Evolutionary conservation across 2,329 filamentous ascomycete species (phyloP).

Genomic region (Xylariales sp.): DNA sequence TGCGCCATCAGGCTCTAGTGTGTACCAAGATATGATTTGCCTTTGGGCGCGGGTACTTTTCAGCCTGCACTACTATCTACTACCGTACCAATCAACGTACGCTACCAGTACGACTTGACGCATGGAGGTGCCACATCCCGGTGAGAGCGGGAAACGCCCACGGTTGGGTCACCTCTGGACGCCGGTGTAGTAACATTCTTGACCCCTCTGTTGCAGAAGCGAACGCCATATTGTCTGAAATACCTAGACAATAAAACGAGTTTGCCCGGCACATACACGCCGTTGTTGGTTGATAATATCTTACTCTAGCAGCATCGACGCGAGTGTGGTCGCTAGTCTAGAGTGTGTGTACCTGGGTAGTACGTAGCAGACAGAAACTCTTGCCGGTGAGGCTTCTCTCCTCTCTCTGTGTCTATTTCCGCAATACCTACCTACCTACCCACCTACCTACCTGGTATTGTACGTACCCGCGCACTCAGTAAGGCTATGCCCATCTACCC

Average conservation of each 20-base stretch:
- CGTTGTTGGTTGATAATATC: conserved; percentile 3
- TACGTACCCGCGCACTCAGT: no score
- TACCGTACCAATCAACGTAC: not conserved
- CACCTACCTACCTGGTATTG: no score
- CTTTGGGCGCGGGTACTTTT: conserved; percentile 6
- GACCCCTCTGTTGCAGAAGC: conserved; percentile 11
- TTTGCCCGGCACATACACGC: conserved; percentile 10
- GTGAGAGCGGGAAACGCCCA: conserved; percentile 17
- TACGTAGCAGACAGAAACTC: not conserved
- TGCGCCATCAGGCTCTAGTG: not conserved
- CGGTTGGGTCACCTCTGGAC: conserved; percentile 9
- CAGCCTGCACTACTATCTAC: not conserved
- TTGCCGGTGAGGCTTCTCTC: conserved; percentile 1
- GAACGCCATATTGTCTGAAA: conserved; percentile 19
- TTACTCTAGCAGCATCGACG: conserved; percentile 8
- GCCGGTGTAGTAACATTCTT: conserved; percentile 8
- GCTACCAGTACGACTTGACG: conserved; percentile 11
- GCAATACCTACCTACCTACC: no score
- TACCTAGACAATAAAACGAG: conserved; percentile 10
- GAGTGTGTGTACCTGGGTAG: no score
- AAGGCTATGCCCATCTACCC: no score
- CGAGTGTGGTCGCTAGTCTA: not conserved
- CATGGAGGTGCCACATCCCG: conserved; percentile 30
- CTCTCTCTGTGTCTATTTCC: not conserved
- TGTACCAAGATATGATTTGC: conserved; percentile 15